These are phyloP conservation scores for Magnusiomyces suaveolens DNA, from an alignment of 1,139 yeast species.

Conservation along the genomic window DNA sequence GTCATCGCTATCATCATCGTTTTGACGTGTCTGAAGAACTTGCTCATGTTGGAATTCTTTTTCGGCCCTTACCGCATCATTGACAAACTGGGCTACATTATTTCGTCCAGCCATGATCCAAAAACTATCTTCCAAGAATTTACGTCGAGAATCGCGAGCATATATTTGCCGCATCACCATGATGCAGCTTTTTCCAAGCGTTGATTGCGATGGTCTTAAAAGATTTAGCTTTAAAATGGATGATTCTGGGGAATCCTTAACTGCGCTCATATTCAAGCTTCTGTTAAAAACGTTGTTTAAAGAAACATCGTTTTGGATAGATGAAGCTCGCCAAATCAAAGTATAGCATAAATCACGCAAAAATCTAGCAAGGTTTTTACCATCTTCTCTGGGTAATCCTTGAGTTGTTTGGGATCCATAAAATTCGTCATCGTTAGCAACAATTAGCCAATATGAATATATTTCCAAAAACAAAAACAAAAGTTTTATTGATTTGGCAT, in stretches of 20 bases:
- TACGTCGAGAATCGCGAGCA: constrained; percentile 55
- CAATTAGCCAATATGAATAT: constrained; percentile 48
- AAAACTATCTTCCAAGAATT: constrained; percentile 44
- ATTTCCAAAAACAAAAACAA: constrained; percentile 40
- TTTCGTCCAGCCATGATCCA: constrained; percentile 40
- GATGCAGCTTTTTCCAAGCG: constrained; percentile 8
- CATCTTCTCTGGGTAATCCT: constrained; percentile 40
- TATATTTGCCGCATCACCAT: constrained; percentile 59
- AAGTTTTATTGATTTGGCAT: not conserved
- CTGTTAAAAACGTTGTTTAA: not conserved
- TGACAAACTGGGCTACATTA: not conserved
- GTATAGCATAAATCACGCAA: constrained; percentile 49
- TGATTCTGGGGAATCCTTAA: not conserved
- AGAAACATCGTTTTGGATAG: not conserved
- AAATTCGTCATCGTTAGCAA: constrained; percentile 63
- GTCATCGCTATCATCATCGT: constrained; percentile 10
- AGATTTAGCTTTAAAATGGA: constrained; percentile 1
- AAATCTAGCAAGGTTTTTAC: constrained; percentile 40
- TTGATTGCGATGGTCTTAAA: not conserved
- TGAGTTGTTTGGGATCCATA: constrained; percentile 17
- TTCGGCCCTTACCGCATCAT: not conserved
- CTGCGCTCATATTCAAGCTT: not conserved
- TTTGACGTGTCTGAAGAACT: constrained; percentile 16
- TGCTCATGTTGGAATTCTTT: not conserved
- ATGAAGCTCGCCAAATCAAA: constrained; percentile 39